A percentile compares a stretch with the other conserved stretches of the same genome.
These are phyloP conservation scores for Hibiscus syriacus DNA, from an alignment of 345 rosid species.

Conservation along the genomic window DNA sequence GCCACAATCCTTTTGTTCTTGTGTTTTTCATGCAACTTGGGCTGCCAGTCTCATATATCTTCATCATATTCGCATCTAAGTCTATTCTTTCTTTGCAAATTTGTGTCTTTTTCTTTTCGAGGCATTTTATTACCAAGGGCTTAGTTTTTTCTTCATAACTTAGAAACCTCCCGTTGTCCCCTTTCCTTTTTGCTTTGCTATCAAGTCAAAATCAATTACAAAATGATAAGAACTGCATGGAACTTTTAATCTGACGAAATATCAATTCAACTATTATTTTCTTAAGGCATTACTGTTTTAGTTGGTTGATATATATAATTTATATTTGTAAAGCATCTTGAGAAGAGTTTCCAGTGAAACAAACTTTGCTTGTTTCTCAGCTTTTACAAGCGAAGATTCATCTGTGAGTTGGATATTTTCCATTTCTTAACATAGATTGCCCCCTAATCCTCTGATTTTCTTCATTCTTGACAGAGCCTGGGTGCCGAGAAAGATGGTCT, in stretches of 20 bases:
- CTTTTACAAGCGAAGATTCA: not conserved
- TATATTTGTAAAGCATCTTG: not conserved
- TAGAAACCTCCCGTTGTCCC: not conserved
- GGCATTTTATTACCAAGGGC: not conserved
- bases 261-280: not conserved
- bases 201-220: not conserved
- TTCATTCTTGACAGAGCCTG: slow-evolving; percentile 48
- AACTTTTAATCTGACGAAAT: not conserved
- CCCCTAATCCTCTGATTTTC: not conserved
- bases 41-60: not conserved
- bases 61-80: not conserved
- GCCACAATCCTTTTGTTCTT: not conserved
- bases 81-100: not conserved
- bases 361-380: not conserved
- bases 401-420: not conserved
- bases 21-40: not conserved
- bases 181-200: not conserved
- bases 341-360: not conserved
- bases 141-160: slow-evolving; percentile 4
- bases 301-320: not conserved
- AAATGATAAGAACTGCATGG: not conserved
- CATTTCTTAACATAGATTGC: not conserved
- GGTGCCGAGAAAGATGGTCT: slow-evolving; percentile 86
- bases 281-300: not conserved
- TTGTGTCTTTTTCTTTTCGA: not conserved